Evolutionary conservation across 192 early-diverging fungal species (phyloP), one percentile per base, ranked within the genome.

Genomic region (Gonapodya sp.): DNA sequence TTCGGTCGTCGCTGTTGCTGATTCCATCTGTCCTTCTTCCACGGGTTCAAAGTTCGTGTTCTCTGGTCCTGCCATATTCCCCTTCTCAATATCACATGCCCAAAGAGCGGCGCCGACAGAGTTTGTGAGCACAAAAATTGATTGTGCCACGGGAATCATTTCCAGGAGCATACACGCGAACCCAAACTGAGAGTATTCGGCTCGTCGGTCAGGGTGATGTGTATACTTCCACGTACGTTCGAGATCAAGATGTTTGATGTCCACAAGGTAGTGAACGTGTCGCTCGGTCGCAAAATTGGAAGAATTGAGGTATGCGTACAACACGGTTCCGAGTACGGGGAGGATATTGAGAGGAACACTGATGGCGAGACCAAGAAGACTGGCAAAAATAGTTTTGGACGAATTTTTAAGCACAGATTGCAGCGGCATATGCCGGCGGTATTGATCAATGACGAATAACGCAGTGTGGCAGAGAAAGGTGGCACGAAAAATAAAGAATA

Each of bases 111-210:
- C 86, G 75, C 91, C 91, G 1, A 93, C 88, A 36, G 89, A 85
- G 79, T 93, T 93, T 2, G 92, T 93, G 87, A 91, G 93, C 82
- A 91, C 86, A 73, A 93, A 94, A 1, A 94, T 2, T 36, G 90
- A 64, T 75, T 89, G 88, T 18, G 91, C 80, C 8, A 93, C 35
- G 16, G 92, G 92, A 0, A 92, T 83, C 74, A 93, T 83, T 79
- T 93, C 89, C 31, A 93, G 80, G 46, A 64, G 46, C 8, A 64
- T 8, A 24, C 46, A 64, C 24, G 46, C 46, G 46, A 64, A 64
- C 8, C 46, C 46, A 24, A 64, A 64, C 24, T 64, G 46, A 24
- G 46, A 8, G 46, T 64, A 64, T 64, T 64, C 46, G 46, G 46
- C 46, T 64, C 46, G 46, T 16, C 46, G 46, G 46, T 64, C 46